Evolutionary conservation across 225 moss, liverwort and hornwort genomes (phyloP), one percentile per base, ranked within the genome.

Genomic region (Physcomitrellopsis africana): DNA sequence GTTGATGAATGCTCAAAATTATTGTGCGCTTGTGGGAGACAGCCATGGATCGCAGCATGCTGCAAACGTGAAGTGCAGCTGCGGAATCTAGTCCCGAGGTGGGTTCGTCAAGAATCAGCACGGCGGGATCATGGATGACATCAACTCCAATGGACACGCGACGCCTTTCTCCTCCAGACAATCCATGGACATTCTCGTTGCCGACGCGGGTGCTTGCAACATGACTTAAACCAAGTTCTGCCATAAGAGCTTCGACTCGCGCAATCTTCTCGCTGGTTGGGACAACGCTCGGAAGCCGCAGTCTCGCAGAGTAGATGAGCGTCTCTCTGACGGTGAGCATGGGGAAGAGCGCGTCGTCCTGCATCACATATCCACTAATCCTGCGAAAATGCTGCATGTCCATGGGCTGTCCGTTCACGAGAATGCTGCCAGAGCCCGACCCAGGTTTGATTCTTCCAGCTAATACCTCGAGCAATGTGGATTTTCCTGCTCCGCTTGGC

Each of bases 281-380:
- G 79, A 92, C 83, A 20, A 68, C 68, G 2, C 82, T 51, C 0
- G 90, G 88, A 1, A 92, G 82, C 15, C 92, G 76, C 11, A 92
- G 19, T 68, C 80, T 74, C 3, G 92, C 90, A 22, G 89, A 90
- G 13, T 80, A 84, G 69, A 88, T 81, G 46, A 92, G 73, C 22
- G 92, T 92, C 65, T 92, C 92, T 9, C 82, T n/a, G 4, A 92
- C 90, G 0, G 92, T 92, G 0, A 92, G 84, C 49, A 79, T 84
- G 12, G 90, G 90, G 20, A 92, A 92, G 20, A 92, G 83, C 10
- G 89, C 89, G 68, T 92, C 89, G 47, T 92, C 89, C 60, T 92
- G 90, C 92, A 92, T 92, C 0, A 90, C 92, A 3, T 86, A 92
- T 10, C 87, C 92, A 1, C 89, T 89, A 17, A 92, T 87, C 23